Conservation (phyloP, 2,329 filamentous ascomycete genomes). For the Fusarium siculi region DNA sequence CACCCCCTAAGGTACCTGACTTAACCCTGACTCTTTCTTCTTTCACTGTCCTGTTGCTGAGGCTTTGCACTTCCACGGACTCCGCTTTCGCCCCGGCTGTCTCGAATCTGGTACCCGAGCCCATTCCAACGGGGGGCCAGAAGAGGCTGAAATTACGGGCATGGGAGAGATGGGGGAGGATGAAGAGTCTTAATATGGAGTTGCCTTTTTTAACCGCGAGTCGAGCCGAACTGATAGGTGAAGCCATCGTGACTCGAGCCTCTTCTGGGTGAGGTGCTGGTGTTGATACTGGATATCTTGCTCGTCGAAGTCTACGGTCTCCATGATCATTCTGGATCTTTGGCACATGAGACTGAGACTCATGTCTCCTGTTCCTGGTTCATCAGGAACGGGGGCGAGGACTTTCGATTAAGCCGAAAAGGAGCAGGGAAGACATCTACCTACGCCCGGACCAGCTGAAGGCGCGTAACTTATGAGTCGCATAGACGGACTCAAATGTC, state of each 20-base stretch:
- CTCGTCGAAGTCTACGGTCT: no score
- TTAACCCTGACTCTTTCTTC: neutral
- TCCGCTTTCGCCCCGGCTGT: slow-evolving; percentile 30
- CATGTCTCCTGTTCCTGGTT: slow-evolving; percentile 12
- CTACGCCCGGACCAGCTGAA: slow-evolving; percentile 20
- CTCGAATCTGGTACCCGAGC: slow-evolving; percentile 37
- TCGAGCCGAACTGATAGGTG: slow-evolving; percentile 12
- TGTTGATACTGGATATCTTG: neutral
- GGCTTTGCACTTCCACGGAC: slow-evolving; percentile 1
- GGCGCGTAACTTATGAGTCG: slow-evolving; percentile 9
- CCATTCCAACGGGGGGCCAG: slow-evolving; percentile 34
- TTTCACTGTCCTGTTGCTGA: neutral
- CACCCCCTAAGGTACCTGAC: slow-evolving; percentile 14
- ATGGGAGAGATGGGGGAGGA: slow-evolving; percentile 13
- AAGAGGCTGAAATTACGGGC: slow-evolving; percentile 27
- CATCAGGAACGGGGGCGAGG: slow-evolving; percentile 10
- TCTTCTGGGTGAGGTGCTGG: slow-evolving; percentile 12
- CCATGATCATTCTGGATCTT: slow-evolving; percentile 6
- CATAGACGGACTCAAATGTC: slow-evolving; percentile 22
- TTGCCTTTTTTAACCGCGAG: slow-evolving; percentile 3
- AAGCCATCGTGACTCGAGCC: slow-evolving; percentile 26
- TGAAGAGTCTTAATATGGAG: neutral
- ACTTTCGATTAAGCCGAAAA: slow-evolving; percentile 24
- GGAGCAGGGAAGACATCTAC: slow-evolving; percentile 14
- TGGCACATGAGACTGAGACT: slow-evolving; percentile 25